Percentiles rank a stretch among this genome's conserved stretches.
Conservation (phyloP, 768 basidiomycete genomes). For the Mycena epipterygia region DNA sequence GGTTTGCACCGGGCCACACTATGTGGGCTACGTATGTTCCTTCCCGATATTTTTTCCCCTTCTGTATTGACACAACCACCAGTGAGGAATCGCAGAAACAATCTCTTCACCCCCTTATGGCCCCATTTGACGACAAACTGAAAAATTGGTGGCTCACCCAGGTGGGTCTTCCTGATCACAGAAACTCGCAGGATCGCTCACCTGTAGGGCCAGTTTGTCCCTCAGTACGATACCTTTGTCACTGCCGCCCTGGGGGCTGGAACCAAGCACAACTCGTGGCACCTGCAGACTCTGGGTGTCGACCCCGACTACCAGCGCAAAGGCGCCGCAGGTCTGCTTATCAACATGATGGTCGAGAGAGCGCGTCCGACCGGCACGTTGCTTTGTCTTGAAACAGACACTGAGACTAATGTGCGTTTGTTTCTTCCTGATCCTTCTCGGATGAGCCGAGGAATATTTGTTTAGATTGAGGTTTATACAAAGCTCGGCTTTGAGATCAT, state of each 20-base stretch:
- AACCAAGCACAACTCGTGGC: constrained; percentile 20
- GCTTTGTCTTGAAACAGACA: neutral
- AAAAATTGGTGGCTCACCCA: constrained; percentile 11
- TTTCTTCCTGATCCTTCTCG: too few relatives aligned
- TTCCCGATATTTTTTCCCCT: neutral
- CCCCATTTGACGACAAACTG: constrained; percentile 3
- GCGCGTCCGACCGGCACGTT: neutral
- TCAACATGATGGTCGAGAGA: neutral
- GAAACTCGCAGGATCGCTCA: neutral
- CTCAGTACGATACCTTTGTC: constrained; percentile 1
- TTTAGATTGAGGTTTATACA: neutral
- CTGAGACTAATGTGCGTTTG: neutral
- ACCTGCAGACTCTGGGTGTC: constrained; percentile 21
- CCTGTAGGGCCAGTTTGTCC: constrained; percentile 3
- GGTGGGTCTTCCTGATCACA: neutral
- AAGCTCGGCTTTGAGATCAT: neutral
- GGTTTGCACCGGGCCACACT: constrained; percentile 15
- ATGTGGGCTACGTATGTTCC: constrained; percentile 16
- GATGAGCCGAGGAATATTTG: too few relatives aligned
- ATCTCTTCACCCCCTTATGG: constrained; percentile 1
- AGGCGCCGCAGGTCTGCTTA: neutral
- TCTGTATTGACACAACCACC: neutral
- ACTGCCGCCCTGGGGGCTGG: neutral
- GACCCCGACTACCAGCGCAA: constrained; percentile 1
- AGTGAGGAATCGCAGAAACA: neutral